Percentiles rank a stretch among this genome's conserved stretches.
These are phyloP conservation scores for Tetrapisispora phaffii DNA, from an alignment of 805 yeast genomes.

Conservation along the genomic window DNA sequence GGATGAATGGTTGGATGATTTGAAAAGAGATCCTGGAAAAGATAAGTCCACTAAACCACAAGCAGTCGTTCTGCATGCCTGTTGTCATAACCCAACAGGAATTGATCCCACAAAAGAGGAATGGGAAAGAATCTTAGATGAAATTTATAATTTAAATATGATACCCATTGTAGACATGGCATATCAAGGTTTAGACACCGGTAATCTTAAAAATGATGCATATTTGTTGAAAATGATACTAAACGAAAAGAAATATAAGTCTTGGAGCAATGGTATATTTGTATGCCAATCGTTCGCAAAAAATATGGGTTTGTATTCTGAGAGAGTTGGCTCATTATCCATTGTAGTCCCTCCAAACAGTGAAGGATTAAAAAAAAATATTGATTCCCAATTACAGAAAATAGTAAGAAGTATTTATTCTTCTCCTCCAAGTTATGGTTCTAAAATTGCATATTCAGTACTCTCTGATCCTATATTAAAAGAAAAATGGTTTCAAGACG, in stretches of 20 bases:
- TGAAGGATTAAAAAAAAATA: constrained; percentile 43
- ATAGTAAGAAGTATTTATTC: constrained; percentile 81
- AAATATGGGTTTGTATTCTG: constrained; percentile 92
- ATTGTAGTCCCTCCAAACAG: constrained; percentile 38
- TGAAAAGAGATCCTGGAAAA: constrained; percentile 33
- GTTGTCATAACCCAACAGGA: constrained; percentile 97
- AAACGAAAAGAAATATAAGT: constrained; percentile 12
- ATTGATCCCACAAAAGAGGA: constrained; percentile 76
- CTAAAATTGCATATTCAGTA: constrained; percentile 75
- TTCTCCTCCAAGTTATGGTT: constrained; percentile 92
- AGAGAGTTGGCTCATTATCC: constrained; percentile 75
- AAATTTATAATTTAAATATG: constrained; percentile 46
- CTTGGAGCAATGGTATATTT: constrained; percentile 41
- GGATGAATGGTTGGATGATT: constrained; percentile 51
- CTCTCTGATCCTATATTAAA: constrained; percentile 51
- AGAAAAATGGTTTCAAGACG: constrained; percentile 73
- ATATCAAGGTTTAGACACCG: constrained; percentile 90
- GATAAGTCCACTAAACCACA: constrained; percentile 42
- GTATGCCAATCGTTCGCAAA: constrained; percentile 90
- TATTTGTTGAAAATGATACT: constrained; percentile 37
- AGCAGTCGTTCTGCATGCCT: constrained; percentile 71
- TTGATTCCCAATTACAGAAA: constrained; percentile 74
- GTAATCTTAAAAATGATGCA: constrained; percentile 67
- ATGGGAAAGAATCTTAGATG: constrained; percentile 67
- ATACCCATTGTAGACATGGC: constrained; percentile 88